These are phyloP conservation scores for Angomonas ambiguus DNA, from an alignment of 208 protist genomes.

Conservation along the genomic window DNA sequence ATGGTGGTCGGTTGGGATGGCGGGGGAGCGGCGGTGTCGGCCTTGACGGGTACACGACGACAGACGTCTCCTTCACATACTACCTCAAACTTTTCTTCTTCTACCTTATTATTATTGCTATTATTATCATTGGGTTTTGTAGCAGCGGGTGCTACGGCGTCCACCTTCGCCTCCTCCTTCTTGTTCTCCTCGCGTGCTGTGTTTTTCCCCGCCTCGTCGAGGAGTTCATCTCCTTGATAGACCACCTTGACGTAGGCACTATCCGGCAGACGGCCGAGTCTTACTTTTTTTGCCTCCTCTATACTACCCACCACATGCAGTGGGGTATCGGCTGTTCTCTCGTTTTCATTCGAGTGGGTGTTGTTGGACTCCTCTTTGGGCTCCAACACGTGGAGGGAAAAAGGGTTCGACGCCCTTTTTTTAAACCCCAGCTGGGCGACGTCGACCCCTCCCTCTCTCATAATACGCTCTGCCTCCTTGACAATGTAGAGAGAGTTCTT, in stretches of 20 bases:
- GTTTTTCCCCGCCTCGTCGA: neutral
- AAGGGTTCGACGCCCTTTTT: neutral
- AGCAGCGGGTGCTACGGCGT: neutral
- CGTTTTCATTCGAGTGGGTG: no score
- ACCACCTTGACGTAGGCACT: slow-evolving; percentile 1
- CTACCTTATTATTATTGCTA: neutral
- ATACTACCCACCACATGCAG: no score
- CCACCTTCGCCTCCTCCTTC: no score
- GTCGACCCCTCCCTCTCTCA: neutral
- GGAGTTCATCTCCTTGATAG: neutral
- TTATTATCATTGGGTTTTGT: neutral
- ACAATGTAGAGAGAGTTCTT: neutral
- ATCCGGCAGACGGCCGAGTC: neutral
- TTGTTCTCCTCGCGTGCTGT: neutral
- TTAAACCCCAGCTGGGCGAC: neutral
- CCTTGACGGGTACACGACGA: slow-evolving; percentile 13
- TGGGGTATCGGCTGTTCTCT: no score
- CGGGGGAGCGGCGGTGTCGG: neutral
- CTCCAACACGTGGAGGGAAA: no score
- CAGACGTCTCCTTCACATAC: slow-evolving; percentile 40
- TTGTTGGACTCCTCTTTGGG: no score
- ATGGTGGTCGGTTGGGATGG: no score
- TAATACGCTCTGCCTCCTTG: neutral
- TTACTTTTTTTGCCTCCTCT: neutral
- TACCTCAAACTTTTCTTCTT: no score